Conservation (phyloP, 2,329 filamentous ascomycete species). For the Neopestalotiopsis sp. region DNA sequence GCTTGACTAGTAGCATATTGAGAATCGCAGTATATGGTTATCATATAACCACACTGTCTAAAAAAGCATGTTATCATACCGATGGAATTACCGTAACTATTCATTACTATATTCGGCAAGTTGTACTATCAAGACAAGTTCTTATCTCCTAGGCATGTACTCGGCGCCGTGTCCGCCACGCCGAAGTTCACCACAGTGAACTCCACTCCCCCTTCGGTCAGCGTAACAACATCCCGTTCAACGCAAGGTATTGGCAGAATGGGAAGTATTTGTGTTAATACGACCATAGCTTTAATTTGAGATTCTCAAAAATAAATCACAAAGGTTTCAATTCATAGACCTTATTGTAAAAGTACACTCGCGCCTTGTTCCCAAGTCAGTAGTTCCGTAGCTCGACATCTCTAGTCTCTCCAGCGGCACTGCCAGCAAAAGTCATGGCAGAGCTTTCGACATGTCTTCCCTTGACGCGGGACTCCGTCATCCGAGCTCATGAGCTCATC, state of each 20-base stretch:
- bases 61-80: too few species aligned
- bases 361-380: background rate
- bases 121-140: too few species aligned
- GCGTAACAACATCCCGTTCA: background rate
- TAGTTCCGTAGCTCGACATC: background rate
- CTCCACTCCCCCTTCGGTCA: background rate
- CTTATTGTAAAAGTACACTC: background rate
- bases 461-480: conserved; percentile 74
- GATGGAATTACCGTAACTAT: too few species aligned
- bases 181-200: background rate
- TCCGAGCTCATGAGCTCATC: conserved; percentile 75
- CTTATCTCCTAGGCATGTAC: too few species aligned
- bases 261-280: background rate
- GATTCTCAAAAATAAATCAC: background rate
- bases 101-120: too few species aligned
- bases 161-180: background rate
- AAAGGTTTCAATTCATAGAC: background rate
- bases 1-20: too few species aligned
- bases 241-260: background rate
- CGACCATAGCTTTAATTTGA: background rate
- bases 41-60: too few species aligned
- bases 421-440: conserved; percentile 47
- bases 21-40: too few species aligned
- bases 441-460: conserved; percentile 61
- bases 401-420: background rate